Evolutionary conservation across 163 green algal species (phyloP), one percentile per base, ranked within the genome.

Genomic region (Chlorella variabilis): DNA sequence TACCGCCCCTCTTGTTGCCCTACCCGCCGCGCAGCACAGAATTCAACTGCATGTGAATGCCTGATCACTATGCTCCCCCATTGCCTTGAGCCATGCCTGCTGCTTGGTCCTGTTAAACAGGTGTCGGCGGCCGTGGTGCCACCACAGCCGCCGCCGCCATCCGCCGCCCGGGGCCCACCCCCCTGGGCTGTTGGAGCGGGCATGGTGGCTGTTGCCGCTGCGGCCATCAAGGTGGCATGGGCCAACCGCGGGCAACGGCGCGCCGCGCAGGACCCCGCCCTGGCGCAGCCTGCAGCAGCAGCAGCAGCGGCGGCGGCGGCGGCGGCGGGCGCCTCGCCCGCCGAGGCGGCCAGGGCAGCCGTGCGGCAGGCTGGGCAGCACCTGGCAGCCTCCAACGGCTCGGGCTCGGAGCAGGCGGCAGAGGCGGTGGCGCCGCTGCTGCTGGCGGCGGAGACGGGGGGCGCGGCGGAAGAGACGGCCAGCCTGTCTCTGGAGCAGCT

Each of bases 401-500:
- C 48, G 2, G 31, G 29, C 17, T 17, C 42, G 21, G 45, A 39
- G n/a, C 42, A 29, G 5, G 69, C 31, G 23, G 45, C 45, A 65
- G 48, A 25, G 61, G 25, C 41, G 3, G 39, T 81, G 18, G 76
- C 23, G 1, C 82, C 76, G 0, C 29, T 87, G 29, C 34, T 87
- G 42, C 76, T 87, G 41, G 82, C 68, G 29, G 76, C 76, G 51
- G 82, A 82, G 45, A 77, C 76, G 1, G 82, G 25, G 2, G 82
- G 49, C 0, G 66, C 41, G 1, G n/a, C 71, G 38, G 71, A 77
- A 34, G 77, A 87, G 38, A 82, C 56, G 0, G 31, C 59, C 38
- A 54, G 36, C 31, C 59, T 87, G 73, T 48, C 71, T 1, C 54
- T 68, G 27, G 42, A 87, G 25, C 54, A 87, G 62, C 77, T 87